phyloP scores from a whole-genome alignment of 176 grass and related monocot genomes.

The Raddia guianensis region DNA sequence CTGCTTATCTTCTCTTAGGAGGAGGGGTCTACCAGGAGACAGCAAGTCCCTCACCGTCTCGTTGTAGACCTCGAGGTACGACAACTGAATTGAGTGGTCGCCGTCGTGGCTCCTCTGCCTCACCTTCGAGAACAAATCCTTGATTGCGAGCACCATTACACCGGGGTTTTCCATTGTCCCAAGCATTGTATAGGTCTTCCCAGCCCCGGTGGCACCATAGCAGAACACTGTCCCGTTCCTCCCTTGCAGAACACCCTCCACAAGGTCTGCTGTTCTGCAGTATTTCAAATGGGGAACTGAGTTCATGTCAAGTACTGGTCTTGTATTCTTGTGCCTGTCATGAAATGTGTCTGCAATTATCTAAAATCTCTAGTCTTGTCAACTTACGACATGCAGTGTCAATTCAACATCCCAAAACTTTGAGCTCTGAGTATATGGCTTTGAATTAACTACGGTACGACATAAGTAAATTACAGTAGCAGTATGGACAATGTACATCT shows the following conservation, averaged over 20 bases:
- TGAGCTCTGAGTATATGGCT: background rate
- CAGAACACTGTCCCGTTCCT: conserved; percentile 97
- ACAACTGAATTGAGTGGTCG: conserved; percentile 74
- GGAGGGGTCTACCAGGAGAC: conserved; percentile 82
- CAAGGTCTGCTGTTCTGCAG: conserved; percentile 81
- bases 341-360: conserved; percentile 8
- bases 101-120: conserved; percentile 73
- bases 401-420: background rate
- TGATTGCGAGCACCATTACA: conserved; percentile 95
- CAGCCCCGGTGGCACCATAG: conserved; percentile 95
- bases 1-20: conserved; percentile 94
- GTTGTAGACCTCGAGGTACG: conserved; percentile 96
- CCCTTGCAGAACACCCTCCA: conserved; percentile 89
- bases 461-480: background rate
- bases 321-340: background rate
- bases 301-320: background rate
- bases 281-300: conserved; percentile 23
- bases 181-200: conserved; percentile 98
- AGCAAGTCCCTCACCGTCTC: conserved; percentile 95
- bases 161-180: conserved; percentile 82
- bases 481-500: conserved; percentile 39
- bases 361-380: background rate
- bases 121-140: conserved; percentile 91
- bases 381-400: background rate
- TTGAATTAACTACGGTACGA: background rate